Evolutionary conservation across 306 rosid genomes (phyloP).

Genomic region (Prunus mume): DNA sequence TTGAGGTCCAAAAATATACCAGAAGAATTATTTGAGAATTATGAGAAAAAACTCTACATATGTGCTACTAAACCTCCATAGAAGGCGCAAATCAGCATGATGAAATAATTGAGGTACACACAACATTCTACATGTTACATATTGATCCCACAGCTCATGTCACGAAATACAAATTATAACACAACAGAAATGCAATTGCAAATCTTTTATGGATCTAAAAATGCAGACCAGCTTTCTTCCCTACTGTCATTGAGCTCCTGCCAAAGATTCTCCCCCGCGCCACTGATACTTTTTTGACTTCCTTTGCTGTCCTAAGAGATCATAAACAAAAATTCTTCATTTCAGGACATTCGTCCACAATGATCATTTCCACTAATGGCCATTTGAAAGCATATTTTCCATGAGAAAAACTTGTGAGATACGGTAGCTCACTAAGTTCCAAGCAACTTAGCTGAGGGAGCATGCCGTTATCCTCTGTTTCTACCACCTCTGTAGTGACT

Average conservation of each 20-base stretch:
- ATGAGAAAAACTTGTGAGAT: neutral
- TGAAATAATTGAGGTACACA: too few species aligned
- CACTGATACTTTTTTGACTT: rapidly evolving
- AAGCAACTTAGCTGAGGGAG: neutral
- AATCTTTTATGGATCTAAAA: neutral
- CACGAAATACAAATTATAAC: too few species aligned
- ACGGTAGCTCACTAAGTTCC: neutral
- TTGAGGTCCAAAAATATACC: neutral
- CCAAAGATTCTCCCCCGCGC: neutral
- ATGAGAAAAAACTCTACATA: neutral
- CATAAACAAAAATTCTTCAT: neutral
- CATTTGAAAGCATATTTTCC: neutral
- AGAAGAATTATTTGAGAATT: neutral
- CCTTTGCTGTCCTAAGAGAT: neutral
- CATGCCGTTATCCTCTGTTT: neutral
- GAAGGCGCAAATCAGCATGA: neutral
- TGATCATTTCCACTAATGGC: neutral
- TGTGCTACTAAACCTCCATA: neutral
- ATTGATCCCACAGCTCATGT: too few species aligned
- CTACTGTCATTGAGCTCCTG: neutral
- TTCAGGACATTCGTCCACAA: neutral
- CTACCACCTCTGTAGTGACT: neutral
- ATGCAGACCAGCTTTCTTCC: neutral
- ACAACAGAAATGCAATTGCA: neutral
- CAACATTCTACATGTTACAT: too few species aligned